phyloP scores from a whole-genome alignment of 2,329 filamentous ascomycete genomes.

The Plenodomus lindquistii region DNA sequence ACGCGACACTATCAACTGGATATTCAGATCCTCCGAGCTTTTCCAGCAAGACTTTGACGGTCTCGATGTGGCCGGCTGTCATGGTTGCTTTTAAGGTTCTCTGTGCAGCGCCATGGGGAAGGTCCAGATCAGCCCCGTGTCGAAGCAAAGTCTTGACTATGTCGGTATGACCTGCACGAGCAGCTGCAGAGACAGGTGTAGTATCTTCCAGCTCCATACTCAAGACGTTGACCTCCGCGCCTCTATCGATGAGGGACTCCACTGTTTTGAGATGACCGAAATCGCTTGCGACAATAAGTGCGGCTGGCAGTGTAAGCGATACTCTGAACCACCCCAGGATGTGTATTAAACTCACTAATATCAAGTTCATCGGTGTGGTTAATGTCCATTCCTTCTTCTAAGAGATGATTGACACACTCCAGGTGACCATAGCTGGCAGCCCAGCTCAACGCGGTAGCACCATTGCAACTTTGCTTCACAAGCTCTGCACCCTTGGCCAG shows the following conservation, averaged over 20 bases:
- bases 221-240: slow-evolving; percentile 17
- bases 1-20: slow-evolving; percentile 19
- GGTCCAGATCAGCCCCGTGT: slow-evolving; percentile 12
- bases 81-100: slow-evolving; percentile 19
- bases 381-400: slow-evolving; percentile 16
- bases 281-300: slow-evolving; percentile 18
- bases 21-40: slow-evolving; percentile 18
- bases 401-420: slow-evolving; percentile 16
- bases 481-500: slow-evolving; percentile 22
- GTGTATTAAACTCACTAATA: slow-evolving; percentile 13
- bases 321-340: background rate
- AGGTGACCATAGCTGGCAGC: slow-evolving; percentile 17
- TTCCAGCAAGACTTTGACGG: slow-evolving; percentile 17
- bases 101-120: slow-evolving; percentile 2
- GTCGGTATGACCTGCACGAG: slow-evolving; percentile 7
- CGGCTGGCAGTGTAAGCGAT: slow-evolving; percentile 10
- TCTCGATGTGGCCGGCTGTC: slow-evolving; percentile 7
- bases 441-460: slow-evolving; percentile 19
- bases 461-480: slow-evolving; percentile 11
- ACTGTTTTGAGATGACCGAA: slow-evolving; percentile 17
- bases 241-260: slow-evolving; percentile 18
- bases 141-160: slow-evolving; percentile 16
- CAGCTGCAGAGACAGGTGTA: slow-evolving; percentile 22
- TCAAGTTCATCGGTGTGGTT: slow-evolving; percentile 12
- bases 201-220: slow-evolving; percentile 7